phyloP scores from a whole-genome alignment of 345 rosid genomes.

The Microcos paniculata region DNA sequence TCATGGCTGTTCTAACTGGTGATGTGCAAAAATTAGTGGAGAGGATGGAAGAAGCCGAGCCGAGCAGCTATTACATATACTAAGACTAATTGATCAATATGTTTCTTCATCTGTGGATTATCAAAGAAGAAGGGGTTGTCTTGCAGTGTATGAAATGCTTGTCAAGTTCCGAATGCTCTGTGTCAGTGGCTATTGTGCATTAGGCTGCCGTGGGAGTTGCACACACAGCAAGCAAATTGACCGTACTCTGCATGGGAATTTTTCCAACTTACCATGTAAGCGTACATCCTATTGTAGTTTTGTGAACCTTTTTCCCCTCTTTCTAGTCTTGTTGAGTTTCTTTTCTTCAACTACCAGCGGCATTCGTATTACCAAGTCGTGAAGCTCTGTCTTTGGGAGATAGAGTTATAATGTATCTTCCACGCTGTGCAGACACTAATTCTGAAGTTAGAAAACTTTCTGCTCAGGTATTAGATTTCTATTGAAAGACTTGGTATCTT shows the following conservation, averaged over 20 bases:
- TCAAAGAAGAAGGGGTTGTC: conserved; percentile 92
- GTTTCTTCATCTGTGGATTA: conserved; percentile 77
- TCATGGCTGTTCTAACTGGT: conserved; percentile 18
- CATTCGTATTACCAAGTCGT: conserved; percentile 88
- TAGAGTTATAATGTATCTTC: conserved; percentile 86
- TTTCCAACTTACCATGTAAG: conserved; percentile 84
- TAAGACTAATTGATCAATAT: conserved; percentile 85
- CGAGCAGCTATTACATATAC: conserved; percentile 89
- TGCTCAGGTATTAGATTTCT: conserved; percentile 65
- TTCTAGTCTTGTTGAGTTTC: conserved; percentile 15
- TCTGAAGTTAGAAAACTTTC: conserved; percentile 92
- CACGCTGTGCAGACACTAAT: conserved; percentile 93
- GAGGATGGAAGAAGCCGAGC: conserved; percentile 99
- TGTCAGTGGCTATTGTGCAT: conserved; percentile 77
- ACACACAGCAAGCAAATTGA: conserved; percentile 77
- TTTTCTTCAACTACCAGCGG: conserved; percentile 51
- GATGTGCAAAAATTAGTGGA: conserved; percentile 60
- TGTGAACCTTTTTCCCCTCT: not conserved
- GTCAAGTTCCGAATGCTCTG: conserved; percentile 87
- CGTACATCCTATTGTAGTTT: conserved; percentile 13
- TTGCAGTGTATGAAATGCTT: conserved; percentile 85
- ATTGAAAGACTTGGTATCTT: not conserved
- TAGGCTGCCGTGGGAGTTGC: conserved; percentile 92
- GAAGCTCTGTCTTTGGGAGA: conserved; percentile 91
- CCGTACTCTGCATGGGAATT: conserved; percentile 59